Percentiles rank a stretch among this genome's conserved stretches.
Evolutionary conservation across 164 flowering plant genomes (phyloP).

Genomic region (Pachysandra terminalis): DNA sequence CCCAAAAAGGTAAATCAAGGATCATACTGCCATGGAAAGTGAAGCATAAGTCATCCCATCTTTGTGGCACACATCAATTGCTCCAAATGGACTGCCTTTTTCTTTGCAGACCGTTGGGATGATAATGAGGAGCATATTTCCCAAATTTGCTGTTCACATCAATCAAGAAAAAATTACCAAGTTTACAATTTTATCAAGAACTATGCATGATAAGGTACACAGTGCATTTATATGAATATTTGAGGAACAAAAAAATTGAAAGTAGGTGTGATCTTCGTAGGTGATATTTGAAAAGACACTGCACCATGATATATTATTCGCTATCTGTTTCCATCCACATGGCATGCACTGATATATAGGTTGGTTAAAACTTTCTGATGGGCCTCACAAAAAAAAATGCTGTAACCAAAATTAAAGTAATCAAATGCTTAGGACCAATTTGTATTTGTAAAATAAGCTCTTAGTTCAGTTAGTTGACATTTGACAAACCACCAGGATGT

Average conservation of each 20-base stretch:
- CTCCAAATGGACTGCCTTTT: slow-evolving; percentile 76
- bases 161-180: slow-evolving; percentile 9
- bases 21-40: slow-evolving; percentile 78
- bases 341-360: not conserved
- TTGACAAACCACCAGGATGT: not conserved
- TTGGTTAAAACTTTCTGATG: not conserved
- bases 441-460: not conserved
- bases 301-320: not conserved
- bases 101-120: slow-evolving; percentile 84
- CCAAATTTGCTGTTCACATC: slow-evolving; percentile 64
- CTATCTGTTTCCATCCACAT: not conserved
- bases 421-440: not conserved
- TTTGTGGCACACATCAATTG: slow-evolving; percentile 36
- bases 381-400: not conserved
- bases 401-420: not conserved
- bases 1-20: not conserved
- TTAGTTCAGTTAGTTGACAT: not conserved
- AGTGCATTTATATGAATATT: not conserved
- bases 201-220: not conserved
- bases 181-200: not conserved
- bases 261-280: too few relatives aligned
- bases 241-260: too few relatives aligned
- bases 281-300: not conserved
- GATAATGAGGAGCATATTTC: slow-evolving; percentile 64
- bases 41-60: slow-evolving; percentile 76